Conservation (phyloP, 164 flowering plant genomes). For the Berberis vulgaris region DNA sequence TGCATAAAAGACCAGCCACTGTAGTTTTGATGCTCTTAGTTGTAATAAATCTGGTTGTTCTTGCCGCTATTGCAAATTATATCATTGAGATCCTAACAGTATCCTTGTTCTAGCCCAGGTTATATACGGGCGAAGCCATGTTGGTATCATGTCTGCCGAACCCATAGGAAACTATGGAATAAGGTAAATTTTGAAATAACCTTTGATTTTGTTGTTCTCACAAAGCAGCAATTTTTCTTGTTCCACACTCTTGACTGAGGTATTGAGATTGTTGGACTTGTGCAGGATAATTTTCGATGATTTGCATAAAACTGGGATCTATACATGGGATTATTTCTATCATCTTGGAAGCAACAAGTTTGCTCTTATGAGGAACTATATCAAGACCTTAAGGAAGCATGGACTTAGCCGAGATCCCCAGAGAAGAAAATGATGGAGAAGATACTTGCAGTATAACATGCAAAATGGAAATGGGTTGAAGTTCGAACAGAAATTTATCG, state of each 20-base stretch:
- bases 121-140: conserved; percentile 74
- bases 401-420: conserved; percentile 73
- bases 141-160: conserved; percentile 94
- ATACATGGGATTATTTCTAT: conserved; percentile 84
- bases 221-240: neutral
- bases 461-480: too few species aligned
- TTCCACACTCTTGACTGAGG: too few species aligned
- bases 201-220: too few species aligned
- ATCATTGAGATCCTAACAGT: too few species aligned
- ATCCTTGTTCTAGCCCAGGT: conserved; percentile 38
- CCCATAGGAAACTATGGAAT: conserved; percentile 94
- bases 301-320: conserved; percentile 95
- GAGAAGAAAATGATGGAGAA: conserved; percentile 24
- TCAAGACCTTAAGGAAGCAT: conserved; percentile 57
- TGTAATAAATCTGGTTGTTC: too few species aligned
- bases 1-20: too few species aligned
- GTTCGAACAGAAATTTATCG: too few species aligned
- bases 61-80: neutral
- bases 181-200: conserved; percentile 38
- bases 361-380: conserved; percentile 68
- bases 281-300: conserved; percentile 80
- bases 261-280: conserved; percentile 2
- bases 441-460: too few species aligned
- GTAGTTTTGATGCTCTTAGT: too few species aligned
- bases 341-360: conserved; percentile 80